Evolutionary conservation across 345 rosid species (phyloP).

Genomic region (Populus nigra): DNA sequence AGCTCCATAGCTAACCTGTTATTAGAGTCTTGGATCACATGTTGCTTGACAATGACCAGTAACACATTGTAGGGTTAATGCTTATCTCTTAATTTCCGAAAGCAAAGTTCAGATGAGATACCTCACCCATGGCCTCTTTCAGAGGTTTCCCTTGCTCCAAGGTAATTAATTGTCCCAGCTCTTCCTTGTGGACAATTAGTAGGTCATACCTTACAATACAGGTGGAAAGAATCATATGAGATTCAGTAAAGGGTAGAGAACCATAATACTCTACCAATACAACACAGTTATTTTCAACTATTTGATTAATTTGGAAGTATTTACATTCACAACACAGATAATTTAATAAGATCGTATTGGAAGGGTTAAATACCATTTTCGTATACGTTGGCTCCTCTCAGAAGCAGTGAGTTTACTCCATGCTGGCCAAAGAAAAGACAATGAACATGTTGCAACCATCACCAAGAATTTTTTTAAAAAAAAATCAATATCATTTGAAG

Average conservation of each 20-base stretch:
- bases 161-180: conserved; percentile 89
- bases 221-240: conserved; percentile 6
- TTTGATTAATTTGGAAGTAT: conserved; percentile 2
- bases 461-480: neutral
- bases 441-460: neutral
- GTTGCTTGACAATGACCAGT: neutral
- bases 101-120: conserved; percentile 28
- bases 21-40: conserved; percentile 20
- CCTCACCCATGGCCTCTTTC: conserved; percentile 93
- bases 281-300: neutral
- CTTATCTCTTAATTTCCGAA: conserved; percentile 21
- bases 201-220: conserved; percentile 70
- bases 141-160: conserved; percentile 97
- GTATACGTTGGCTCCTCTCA: conserved; percentile 72
- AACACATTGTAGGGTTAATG: conserved; percentile 11
- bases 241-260: neutral
- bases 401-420: conserved; percentile 88
- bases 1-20: conserved; percentile 86
- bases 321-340: neutral
- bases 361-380: conserved; percentile 59
- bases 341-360: neutral
- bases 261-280: neutral
- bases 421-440: conserved; percentile 40
- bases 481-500: neutral
- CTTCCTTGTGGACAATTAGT: conserved; percentile 76